Conservation (phyloP, 257 asterid species). For the Capsicum chinense region DNA sequence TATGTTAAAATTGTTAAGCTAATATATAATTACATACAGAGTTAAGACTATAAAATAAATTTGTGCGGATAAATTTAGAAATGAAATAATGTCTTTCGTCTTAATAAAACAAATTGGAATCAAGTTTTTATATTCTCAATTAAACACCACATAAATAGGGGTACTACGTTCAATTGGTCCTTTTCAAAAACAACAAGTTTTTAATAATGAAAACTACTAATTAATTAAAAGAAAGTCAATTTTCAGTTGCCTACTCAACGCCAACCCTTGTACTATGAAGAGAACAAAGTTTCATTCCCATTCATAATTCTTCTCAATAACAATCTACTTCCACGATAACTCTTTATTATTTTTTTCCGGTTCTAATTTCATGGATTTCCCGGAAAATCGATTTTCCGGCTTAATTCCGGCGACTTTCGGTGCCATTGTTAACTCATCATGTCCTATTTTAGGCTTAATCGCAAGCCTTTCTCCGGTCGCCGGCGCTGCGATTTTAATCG, state of each 20-base stretch:
- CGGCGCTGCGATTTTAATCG: constrained; percentile 5
- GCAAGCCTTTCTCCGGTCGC: neutral
- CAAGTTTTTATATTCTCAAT: neutral
- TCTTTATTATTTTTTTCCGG: neutral
- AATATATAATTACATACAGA: no score
- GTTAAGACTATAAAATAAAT: no score
- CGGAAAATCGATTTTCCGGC: neutral
- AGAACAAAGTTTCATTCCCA: no score
- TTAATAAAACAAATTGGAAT: no score
- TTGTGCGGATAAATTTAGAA: no score
- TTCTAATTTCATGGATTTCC: neutral
- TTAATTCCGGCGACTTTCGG: neutral
- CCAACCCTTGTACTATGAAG: neutral
- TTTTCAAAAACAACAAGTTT: neutral
- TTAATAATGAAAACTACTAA: neutral
- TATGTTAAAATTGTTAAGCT: no score
- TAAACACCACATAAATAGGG: neutral
- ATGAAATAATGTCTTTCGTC: no score
- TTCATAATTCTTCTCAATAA: neutral
- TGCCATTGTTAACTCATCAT: neutral
- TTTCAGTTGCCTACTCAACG: neutral
- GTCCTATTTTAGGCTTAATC: constrained; percentile 5
- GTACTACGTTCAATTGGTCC: neutral
- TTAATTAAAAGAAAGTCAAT: constrained; percentile 2
- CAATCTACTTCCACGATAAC: neutral